Base-by-base conservation (phyloP, 177 flowering plant genomes). In the Vitis hybrid region DNA sequence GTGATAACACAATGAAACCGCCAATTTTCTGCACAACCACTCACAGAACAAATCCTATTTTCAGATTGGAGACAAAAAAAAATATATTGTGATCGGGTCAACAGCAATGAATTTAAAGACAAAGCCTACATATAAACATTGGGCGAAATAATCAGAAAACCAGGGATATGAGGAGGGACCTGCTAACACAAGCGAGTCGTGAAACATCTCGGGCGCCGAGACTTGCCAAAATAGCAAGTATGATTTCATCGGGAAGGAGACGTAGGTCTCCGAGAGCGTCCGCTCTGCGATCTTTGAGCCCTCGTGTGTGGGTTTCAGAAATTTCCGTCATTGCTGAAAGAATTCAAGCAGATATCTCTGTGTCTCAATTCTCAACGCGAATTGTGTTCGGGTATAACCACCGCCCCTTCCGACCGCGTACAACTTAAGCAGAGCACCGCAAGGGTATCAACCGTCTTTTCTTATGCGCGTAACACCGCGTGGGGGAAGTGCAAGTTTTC, bases 181-280 rank as follows among this genome's bases (percentile, higher is more conserved):
- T 94, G 98, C 97, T 94, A 61, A 88, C 97, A 70, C 95, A 94
- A 73, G 98, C 78, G 62, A 90, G 82, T 20, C 94, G 93, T 61
- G 86, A 90, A 56, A 89, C 80, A 59, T 94, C 98, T 0, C 84
- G 89, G 68, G 86, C 84, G 62, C 84, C 9, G 69, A 94, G 90
- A 50, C 1, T 10, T 8, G 81, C 85, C 49, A 92, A 14, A 59
- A 88, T 80, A 3, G 71, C 53, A 50, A 91, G 87, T 68, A 94
- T 69, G 70, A 84, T 63, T 73, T 94, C 97, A 49, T 94, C 98
- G 16, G 98, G 91, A 29, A 94, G 80, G 20, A 82, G 78, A 18
- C 76, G 71, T 13, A 94, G 79, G 67, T 83, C 82, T 48, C 98
- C 98, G 4, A 94, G 92, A 58, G 91, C 97, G 15, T 82, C 89